Evolutionary conservation across 2,329 filamentous ascomycete genomes (phyloP), one percentile per base, ranked within the genome.

Genomic region (Neofusicoccum ribis): DNA sequence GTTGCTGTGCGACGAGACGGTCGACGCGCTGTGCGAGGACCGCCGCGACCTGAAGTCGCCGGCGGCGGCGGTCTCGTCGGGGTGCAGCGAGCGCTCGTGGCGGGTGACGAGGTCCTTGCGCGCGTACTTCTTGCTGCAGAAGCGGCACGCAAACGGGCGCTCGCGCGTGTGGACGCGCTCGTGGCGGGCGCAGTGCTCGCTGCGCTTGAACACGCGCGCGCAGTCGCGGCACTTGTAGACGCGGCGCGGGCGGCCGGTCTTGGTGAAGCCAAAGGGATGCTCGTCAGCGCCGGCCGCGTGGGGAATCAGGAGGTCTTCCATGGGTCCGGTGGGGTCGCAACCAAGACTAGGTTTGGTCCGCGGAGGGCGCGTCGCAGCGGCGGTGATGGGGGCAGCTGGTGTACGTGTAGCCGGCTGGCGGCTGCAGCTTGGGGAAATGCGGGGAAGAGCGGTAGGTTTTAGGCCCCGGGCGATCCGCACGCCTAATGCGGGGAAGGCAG

Each of bases 91-190:
- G 41, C 72, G 69, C 51, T 76, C 75, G 50, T 77, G 75, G 46
- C 74, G 70, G 51, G 75, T 73, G 6, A 77, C 71, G 20, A 77
- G 69, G 65, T 77, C 75, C 72, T 74, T 77, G 60, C 74, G 69
- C 47, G 73, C 73, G 67, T 76, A 77, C 51, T 67, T 70, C 17
- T 72, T 67, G 9, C 72, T 70, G 67, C 74, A 77, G 50, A 73
- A 76, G 27, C 68, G 66, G 66, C 74, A 77, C n/a, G 69, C 59
- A 60, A 75, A 76, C 3, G 74, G 74, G 15, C 72, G 70, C 64
- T 75, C 74, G 20, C 73, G 72, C 4, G 72, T 74, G 61, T 76
- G 74, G 9, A 72, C 72, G 49, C 74, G 67, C 65, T 77, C 73
- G 64, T 77, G 74, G 14, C 74, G 70, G 50, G 73, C 70, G 58